phyloP scores from a whole-genome alignment of 169 alveolate species.

The Babesia divergens region DNA sequence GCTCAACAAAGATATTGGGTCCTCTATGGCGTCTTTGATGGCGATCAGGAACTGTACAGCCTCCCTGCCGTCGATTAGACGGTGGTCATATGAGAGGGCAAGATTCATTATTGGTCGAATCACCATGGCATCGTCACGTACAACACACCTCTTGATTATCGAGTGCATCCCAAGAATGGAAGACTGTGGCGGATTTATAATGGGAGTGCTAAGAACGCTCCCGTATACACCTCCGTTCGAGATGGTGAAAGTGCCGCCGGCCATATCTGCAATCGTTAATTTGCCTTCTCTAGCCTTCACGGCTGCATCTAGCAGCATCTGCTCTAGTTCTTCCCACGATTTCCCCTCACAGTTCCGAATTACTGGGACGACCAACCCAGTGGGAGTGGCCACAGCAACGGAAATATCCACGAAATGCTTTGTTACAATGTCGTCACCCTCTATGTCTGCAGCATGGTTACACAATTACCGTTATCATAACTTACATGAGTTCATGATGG shows the following conservation, averaged over 20 bases:
- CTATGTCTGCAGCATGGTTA: slow-evolving; percentile 50
- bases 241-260: slow-evolving; percentile 95
- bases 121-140: slow-evolving; percentile 86
- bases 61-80: slow-evolving; percentile 96
- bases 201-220: slow-evolving; percentile 94
- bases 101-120: slow-evolving; percentile 93
- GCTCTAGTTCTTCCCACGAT: slow-evolving; percentile 86
- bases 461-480: not conserved
- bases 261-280: slow-evolving; percentile 90
- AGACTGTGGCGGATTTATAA: slow-evolving; percentile 92
- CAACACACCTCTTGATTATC: slow-evolving; percentile 89
- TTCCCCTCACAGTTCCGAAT: slow-evolving; percentile 86
- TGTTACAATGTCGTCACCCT: slow-evolving; percentile 86
- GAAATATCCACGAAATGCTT: slow-evolving; percentile 90
- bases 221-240: slow-evolving; percentile 97
- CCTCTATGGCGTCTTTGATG: slow-evolving; percentile 89
- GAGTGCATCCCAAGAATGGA: slow-evolving; percentile 95
- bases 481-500: slow-evolving; percentile 77
- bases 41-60: slow-evolving; percentile 92
- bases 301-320: slow-evolving; percentile 82
- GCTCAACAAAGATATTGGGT: slow-evolving; percentile 78
- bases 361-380: slow-evolving; percentile 93
- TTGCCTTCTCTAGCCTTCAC: slow-evolving; percentile 87
- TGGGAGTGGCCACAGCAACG: slow-evolving; percentile 96
- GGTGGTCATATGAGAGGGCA: slow-evolving; percentile 96